Base-by-base conservation (phyloP, 768 basidiomycete species). In the Auricularia auricula-judae region DNA sequence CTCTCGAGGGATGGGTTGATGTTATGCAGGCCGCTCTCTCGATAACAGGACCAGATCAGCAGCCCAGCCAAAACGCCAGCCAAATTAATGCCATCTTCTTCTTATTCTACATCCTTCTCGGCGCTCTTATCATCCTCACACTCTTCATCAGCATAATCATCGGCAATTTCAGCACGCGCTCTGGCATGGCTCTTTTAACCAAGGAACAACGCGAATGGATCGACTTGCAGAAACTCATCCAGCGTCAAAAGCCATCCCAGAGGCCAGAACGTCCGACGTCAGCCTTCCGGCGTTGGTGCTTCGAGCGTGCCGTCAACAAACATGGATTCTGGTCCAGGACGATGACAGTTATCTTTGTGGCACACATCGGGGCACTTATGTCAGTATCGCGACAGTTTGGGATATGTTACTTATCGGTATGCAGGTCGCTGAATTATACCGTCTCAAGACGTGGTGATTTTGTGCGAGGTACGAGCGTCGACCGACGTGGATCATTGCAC, bases 71-170 rank as follows among this genome's bases (percentile, higher is more conserved):
- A 47, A 89, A 95, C 66, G 83, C 81, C 1, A 82, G 88, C 0
- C 89, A 91, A 66, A 83, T 79, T 68, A 96, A 98, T 71, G 90
- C 91, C 0, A 82, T 98, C 54, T 97, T 95, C 74, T 93, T 96
- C 77, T 74, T 98, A 64, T 82, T 91, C 62, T 98, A 93, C 76
- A 96, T 96, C 70, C 78, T 97, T 23, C 77, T 98, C 65, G 96
- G 96, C 35, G 94, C 82, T 1, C 88, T 93, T 34, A 88, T 97
- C 54, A 91, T 94, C 69, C 78, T 93, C 68, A 93, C 93, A 0
- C 81, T 96, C 43, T 94, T 95, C 75, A 84, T 97, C 75, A 96
- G 93, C 80, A 91, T 98, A 74, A 97, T 98, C 76, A 97, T 98
- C 71, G 88, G 87, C 58, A 95, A 95, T 74, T 97, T 97, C 76